Conservation (phyloP, 2,329 filamentous ascomycete species). For the Hortaea werneckii region DNA sequence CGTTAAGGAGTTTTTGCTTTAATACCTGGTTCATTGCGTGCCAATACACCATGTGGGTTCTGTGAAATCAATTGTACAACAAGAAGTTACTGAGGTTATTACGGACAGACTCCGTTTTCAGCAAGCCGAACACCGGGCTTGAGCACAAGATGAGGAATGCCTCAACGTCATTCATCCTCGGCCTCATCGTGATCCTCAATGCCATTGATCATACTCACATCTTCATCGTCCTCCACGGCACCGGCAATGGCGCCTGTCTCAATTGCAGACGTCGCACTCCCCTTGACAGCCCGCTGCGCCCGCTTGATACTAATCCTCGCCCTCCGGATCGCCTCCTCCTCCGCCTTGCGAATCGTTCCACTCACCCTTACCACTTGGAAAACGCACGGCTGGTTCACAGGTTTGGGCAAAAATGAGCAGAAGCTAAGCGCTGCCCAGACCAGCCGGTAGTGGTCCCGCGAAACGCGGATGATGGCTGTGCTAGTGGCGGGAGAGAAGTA, state of each 20-base stretch:
- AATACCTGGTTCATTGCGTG: no score
- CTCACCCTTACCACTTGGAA: conserved; percentile 79
- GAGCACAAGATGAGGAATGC: no score
- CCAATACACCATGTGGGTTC: no score
- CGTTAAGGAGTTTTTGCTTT: no score
- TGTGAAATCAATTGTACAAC: no score
- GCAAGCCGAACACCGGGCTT: no score
- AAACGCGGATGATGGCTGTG: conserved; percentile 80
- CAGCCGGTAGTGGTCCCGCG: conserved; percentile 71
- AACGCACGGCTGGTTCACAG: conserved; percentile 55
- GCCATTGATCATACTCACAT: conserved; percentile 35
- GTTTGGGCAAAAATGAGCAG: conserved; percentile 57
- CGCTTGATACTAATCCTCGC: conserved; percentile 62
- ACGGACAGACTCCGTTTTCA: no score
- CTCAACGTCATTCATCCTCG: conserved; percentile 30
- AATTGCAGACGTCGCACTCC: conserved; percentile 12
- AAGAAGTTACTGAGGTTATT: no score
- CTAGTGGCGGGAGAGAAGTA: conserved; percentile 88
- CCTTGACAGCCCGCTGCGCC: conserved; percentile 43
- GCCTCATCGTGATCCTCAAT: conserved; percentile 38
- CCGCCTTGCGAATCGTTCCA: conserved; percentile 84
- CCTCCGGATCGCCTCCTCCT: conserved; percentile 76
- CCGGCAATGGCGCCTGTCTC: conserved; percentile 13
- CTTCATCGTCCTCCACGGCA: conserved; percentile 18
- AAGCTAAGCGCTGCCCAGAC: conserved; percentile 85